Conservation (phyloP, 192 early-diverging fungal genomes). For the Coemansia sp. region DNA sequence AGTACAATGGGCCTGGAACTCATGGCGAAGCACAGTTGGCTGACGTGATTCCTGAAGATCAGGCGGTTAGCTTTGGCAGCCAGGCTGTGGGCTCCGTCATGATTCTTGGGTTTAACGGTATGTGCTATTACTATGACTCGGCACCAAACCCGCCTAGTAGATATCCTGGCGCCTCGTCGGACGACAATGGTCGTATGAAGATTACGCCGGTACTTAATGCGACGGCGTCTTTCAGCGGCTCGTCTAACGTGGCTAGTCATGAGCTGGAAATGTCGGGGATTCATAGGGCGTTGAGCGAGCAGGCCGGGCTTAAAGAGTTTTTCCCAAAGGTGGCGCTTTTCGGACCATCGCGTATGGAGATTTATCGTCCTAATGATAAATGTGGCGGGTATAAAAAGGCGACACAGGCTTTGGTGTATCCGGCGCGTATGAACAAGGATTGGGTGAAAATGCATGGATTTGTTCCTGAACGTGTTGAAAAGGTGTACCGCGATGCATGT, state of each 20-base stretch:
- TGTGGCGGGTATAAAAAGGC: background rate
- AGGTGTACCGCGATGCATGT: constrained; percentile 36
- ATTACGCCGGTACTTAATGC: background rate
- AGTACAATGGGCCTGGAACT: constrained; percentile 37
- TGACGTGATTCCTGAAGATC: constrained; percentile 38
- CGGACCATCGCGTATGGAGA: constrained; percentile 4
- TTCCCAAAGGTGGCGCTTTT: constrained; percentile 22
- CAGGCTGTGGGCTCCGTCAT: constrained; percentile 37
- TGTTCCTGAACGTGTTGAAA: constrained; percentile 26
- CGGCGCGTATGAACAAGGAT: constrained; percentile 25
- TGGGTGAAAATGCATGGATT: constrained; percentile 56
- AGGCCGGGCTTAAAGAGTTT: constrained; percentile 25
- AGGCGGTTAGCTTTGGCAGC: constrained; percentile 27
- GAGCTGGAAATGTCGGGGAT: constrained; percentile 35
- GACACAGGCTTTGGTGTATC: constrained; percentile 21
- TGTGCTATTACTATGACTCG: constrained; percentile 50
- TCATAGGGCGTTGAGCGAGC: constrained; percentile 20
- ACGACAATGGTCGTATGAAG: constrained; percentile 2
- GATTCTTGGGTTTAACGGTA: constrained; percentile 37
- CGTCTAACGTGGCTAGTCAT: constrained; percentile 25
- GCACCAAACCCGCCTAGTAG: constrained; percentile 27
- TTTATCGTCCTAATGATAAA: background rate
- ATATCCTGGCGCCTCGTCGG: constrained; percentile 15
- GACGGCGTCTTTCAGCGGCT: constrained; percentile 34
- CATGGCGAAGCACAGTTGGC: constrained; percentile 36